Evolutionary conservation across 2,329 filamentous ascomycete genomes (phyloP), one percentile per base, ranked within the genome.

Genomic region (Aspergillus arachidicola): DNA sequence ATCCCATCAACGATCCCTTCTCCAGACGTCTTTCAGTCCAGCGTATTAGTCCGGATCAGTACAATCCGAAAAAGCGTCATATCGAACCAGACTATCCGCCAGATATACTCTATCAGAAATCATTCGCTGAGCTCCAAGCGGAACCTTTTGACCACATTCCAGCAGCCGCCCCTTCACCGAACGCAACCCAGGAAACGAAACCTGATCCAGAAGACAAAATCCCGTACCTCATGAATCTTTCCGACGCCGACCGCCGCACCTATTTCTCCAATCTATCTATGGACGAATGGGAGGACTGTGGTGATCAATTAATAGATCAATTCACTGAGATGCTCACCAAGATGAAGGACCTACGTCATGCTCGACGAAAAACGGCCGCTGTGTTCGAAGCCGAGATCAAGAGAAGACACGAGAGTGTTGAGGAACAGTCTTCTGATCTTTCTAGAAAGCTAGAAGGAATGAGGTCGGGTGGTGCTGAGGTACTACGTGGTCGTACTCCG

Each of bases 261-360:
- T 86, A 88, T 72, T 83, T 89, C 65, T 75, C 78, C 1, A 81
- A 79, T 11, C 77, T 89, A 46, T 75, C 78, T 0, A 80, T 87
- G 19, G 73, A 79, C 4, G 81, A 88, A 65, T 89, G 87, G 85
- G 87, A 89, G 74, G 82, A 87, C 53, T 84, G 86, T 26, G 87
- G 87, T 3, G 85, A 87, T 62, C 85, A 86, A 81, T 83, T 89
- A 53, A 78, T 89, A 1, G 82, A 84, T 1, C 80, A 81, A 57
- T 88, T 89, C 68, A 78, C 78, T 55, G 74, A 79, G 5, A 75
- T 87, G 46, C 72, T 88, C 43, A 73, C 75, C 21, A 81, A 82
- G 55, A 82, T 87, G 68, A 87, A 82, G 68, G 76, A 81, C 1
- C 79, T 83, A 32, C 80, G 87, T 46, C 80, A 82, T 64, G 80